Base-by-base conservation (phyloP, 768 basidiomycete species). In the Tubosaeta sp. region DNA sequence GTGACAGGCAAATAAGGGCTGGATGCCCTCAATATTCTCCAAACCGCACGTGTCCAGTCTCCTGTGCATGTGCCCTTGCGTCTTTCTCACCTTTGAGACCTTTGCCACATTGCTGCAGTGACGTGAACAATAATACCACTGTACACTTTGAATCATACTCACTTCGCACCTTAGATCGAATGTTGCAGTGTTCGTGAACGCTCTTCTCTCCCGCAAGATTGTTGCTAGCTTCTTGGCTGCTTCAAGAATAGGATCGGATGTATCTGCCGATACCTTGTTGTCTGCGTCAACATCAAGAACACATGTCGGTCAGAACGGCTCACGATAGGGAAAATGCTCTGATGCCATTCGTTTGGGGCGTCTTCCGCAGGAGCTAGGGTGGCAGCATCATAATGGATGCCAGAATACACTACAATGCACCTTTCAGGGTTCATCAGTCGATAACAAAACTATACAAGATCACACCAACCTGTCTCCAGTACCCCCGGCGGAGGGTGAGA, bases 361-460 rank as follows among this genome's bases (percentile, higher is more conserved):
- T 84, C 83, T 9, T 74, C 72, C 68, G 81, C 76, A 0, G 92
- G 96, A 14, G 94, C 83, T 35, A 94, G 71, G 0, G 89, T 85
- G 6, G 87, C 82, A 9, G 90, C 90, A 67, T 99, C 95, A 68
- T 99, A 99, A 67, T 98, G 94, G 41, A 97, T 96, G 3, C 95
- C 95, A 0, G 90, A 92, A 71, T 98, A 98, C 4, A 97, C 76
- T n/a, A 97, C 63, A 13, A 96, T 67, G 51, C 83, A 86, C 18
- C 86, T 76, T 66, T 65, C 46, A 21, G 47, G 22, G 39, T 0
- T 32, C 32, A 13, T 65, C 46, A 59, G 48, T 24, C 5, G 9
- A 40, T 21, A 29, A 9, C 39, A 40, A 40, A 11, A 7, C 19
- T 1, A 16, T 29, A 13, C 39, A 18, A 25, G 27, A 35, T 24